Conservation (phyloP, 371 early-diverging fungal genomes). For the Mortierella sp. region DNA sequence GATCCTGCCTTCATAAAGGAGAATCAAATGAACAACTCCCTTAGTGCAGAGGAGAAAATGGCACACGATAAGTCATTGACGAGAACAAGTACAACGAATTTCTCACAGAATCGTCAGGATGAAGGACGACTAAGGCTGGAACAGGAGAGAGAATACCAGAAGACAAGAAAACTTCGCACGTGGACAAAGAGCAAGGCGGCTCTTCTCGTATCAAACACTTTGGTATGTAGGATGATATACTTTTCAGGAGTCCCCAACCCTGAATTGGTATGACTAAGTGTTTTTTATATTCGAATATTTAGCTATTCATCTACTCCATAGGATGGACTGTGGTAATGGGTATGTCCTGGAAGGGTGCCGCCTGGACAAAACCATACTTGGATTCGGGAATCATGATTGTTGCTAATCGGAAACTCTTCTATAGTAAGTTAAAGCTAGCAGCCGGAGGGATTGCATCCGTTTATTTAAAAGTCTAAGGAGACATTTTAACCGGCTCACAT, state of each 20-base stretch:
- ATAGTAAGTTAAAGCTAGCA: slow-evolving; percentile 53
- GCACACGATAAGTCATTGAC: neutral
- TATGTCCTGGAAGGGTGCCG: slow-evolving; percentile 33
- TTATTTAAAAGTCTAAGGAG: neutral
- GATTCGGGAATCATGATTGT: slow-evolving; percentile 50
- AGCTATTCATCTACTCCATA: slow-evolving; percentile 65
- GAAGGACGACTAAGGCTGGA: slow-evolving; percentile 40
- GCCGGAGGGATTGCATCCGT: no score
- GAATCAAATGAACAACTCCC: slow-evolving; percentile 8
- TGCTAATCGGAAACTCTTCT: slow-evolving; percentile 52
- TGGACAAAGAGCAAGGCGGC: slow-evolving; percentile 70
- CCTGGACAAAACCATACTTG: slow-evolving; percentile 34
- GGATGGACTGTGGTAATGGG: slow-evolving; percentile 29
- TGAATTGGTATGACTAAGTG: neutral
- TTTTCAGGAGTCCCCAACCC: neutral
- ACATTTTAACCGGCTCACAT: neutral
- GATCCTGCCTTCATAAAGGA: slow-evolving; percentile 25
- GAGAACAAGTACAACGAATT: neutral
- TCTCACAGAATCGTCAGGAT: slow-evolving; percentile 27
- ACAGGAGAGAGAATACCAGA: slow-evolving; percentile 24
- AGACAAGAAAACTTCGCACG: neutral
- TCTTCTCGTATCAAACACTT: slow-evolving; percentile 64
- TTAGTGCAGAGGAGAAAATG: neutral
- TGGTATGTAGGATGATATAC: slow-evolving; percentile 48
- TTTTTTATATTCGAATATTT: neutral